A percentile compares a stretch with the other conserved stretches of the same genome.
These are phyloP conservation scores for Vanrija humicola DNA, from an alignment of 1,284 basidiomycete species.

Conservation along the genomic window DNA sequence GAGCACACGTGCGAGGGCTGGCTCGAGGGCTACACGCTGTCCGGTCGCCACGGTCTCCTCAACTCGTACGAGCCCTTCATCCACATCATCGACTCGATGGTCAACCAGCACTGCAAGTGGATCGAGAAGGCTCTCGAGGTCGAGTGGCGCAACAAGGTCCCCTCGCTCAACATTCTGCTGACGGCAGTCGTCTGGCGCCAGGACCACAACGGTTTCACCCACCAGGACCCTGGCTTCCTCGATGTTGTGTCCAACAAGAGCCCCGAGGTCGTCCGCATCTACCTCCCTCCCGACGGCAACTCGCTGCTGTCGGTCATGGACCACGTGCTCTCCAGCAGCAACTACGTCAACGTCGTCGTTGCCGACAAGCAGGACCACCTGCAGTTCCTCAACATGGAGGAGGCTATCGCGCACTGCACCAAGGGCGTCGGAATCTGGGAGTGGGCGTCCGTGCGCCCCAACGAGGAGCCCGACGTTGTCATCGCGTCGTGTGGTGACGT, in stretches of 20 bases:
- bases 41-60: conserved; percentile 73
- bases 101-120: conserved; percentile 75
- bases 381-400: conserved; percentile 46
- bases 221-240: conserved; percentile 78
- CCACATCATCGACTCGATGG: conserved; percentile 51
- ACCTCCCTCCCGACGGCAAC: conserved; percentile 86
- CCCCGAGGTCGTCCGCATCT: conserved; percentile 64
- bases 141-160: conserved; percentile 62
- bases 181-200: conserved; percentile 61
- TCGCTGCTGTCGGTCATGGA: conserved; percentile 69
- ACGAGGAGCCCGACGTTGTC: conserved; percentile 53
- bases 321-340: conserved; percentile 75
- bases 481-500: conserved; percentile 52
- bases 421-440: conserved; percentile 58
- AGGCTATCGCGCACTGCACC: conserved; percentile 62
- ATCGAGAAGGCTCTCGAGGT: conserved; percentile 74
- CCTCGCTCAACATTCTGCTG: conserved; percentile 7
- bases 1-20: conserved; percentile 85
- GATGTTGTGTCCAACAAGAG: conserved; percentile 61
- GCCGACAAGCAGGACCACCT: conserved; percentile 67
- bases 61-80: conserved; percentile 74
- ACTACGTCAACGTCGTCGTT: conserved; percentile 64
- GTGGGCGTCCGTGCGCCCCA: conserved; percentile 51
- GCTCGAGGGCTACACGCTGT: conserved; percentile 72
- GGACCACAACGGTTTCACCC: conserved; percentile 65